Base-by-base conservation (phyloP, 306 rosid species). In the Prunus mira region DNA sequence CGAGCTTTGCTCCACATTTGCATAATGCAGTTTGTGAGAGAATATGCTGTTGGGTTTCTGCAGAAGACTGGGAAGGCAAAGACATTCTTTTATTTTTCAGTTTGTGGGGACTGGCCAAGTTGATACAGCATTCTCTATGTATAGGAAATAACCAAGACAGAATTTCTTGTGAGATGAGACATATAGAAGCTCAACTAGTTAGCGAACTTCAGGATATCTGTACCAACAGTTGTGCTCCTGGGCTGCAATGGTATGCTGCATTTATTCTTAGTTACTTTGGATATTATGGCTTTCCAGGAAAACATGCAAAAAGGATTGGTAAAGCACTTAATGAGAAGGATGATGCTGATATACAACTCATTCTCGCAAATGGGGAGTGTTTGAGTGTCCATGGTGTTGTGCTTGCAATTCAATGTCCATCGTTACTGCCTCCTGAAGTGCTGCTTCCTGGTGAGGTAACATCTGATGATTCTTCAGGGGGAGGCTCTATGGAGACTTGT, bases 281-380 rank as follows among this genome's bases (percentile, higher is more conserved):
- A 75, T 74, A 81, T 57, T 94, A 90, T 58, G 98, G 98, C 76
- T 94, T 90, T 85, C 93, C 98, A 28, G 82, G 82, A 85, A 93
- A 86, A 77, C 82, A 87, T 25, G 88, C 84, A 69, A 85, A 82
- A 77, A 88, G 85, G 84, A 82, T 94, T 77, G 93, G 91, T 56
- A 81, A 81, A 73, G 86, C 87, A 47, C 82, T 90, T 78, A 51
- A 82, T 74, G 80, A 86, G 74, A 79, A 82, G 79, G 90, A 83
- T 74, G 86, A 79, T 78, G 82, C 87, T 22, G 97, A 94, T 81
- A 73, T 84, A 47, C 82, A 52, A 61, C 85, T 93, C 76, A 25
- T 89, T 76, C 86, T 87, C 61, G 54, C 82, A 34, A 86, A 81
- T 73, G 90, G 93, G 52, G 74, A 73, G 71, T 63, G 81, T 51